Evolutionary conservation across 1,284 basidiomycete genomes (phyloP), one percentile per base, ranked within the genome.

Genomic region (Cryptococcus sp.): DNA sequence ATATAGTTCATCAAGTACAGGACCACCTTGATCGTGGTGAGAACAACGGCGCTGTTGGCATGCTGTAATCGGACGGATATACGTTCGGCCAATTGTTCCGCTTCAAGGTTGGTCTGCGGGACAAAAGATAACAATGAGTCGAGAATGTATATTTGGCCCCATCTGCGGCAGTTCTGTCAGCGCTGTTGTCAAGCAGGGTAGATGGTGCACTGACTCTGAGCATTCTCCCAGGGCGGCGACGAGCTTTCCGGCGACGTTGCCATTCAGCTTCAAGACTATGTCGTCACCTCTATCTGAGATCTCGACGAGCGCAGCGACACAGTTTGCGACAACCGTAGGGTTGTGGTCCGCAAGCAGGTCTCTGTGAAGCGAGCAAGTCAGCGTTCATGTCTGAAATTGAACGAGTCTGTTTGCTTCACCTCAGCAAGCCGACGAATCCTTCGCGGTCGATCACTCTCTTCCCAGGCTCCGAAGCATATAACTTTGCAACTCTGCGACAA

Each of bases 1-100:
- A 99, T 98, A 79, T 99, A 99, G 78, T 99, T 99, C 94, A 99
- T 97, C 62, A 99, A 83, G 76, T 97, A 99, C 19, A 99, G 82
- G 30, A 98, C 84, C 48, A 91, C 88, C 80, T 99, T 99, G 83
- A 97, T 91, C 5, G 93, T 89, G 6, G 92, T 91, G 20, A 99
- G 83, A 0, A 99, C 94, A 23, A 99, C 95, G 58, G 88, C 88
- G 13, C 90, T 92, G 70, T 99, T 99, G 45, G 88, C 91, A 68
- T 99, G 96, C 78, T 98, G 94, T 19, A 99, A 81, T 66, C 96
- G 88, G 45, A 94, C 85, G 20, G 93, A 87, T 60, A 99, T 90
- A 39, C 93, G 87, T 76, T 99, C 96, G 4, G 91, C 93, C 78
- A 99, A 87, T 41, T 91, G 83, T 79, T 97, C 92, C 13, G 96